Percentiles rank a stretch among this genome's conserved stretches.
These are phyloP conservation scores for Decorospora gaudefroyi DNA, from an alignment of 2,329 filamentous ascomycete genomes.

Conservation along the genomic window DNA sequence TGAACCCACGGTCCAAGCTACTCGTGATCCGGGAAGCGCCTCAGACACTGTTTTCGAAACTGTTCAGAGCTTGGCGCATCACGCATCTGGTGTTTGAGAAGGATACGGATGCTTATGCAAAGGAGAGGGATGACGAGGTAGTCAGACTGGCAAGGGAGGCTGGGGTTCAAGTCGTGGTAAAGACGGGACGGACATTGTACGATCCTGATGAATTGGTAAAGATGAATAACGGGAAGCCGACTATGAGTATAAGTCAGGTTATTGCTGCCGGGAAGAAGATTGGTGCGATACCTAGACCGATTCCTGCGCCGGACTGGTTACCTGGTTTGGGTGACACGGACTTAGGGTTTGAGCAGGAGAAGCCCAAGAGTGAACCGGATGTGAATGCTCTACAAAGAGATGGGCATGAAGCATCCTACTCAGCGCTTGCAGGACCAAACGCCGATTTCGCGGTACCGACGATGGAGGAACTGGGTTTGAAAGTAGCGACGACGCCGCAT, in stretches of 20 bases:
- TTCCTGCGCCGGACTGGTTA: constrained; percentile 62
- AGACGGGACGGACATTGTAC: constrained; percentile 70
- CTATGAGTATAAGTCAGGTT: constrained; percentile 73
- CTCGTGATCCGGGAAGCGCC: constrained; percentile 74
- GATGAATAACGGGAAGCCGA: constrained; percentile 69
- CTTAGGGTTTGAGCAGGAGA: constrained; percentile 62
- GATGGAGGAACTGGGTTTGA: constrained; percentile 67
- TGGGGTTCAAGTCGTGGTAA: constrained; percentile 69
- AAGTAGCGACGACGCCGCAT: constrained; percentile 67
- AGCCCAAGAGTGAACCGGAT: constrained; percentile 59
- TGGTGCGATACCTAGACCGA: constrained; percentile 64
- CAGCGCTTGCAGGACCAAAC: constrained; percentile 66
- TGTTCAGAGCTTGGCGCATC: constrained; percentile 73
- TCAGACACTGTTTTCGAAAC: constrained; percentile 70
- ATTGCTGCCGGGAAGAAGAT: constrained; percentile 63
- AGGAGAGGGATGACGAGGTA: constrained; percentile 65
- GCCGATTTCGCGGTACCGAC: constrained; percentile 73
- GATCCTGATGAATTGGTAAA: constrained; percentile 72
- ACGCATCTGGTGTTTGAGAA: constrained; percentile 80
- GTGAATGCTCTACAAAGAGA: constrained; percentile 63
- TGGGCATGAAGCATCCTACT: constrained; percentile 62
- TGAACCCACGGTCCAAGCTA: constrained; percentile 73
- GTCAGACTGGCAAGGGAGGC: constrained; percentile 63
- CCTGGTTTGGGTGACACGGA: constrained; percentile 69
- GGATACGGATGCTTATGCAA: constrained; percentile 74